Conservation (phyloP, 1,139 yeast species). For the Sugiyamaella japonica region DNA sequence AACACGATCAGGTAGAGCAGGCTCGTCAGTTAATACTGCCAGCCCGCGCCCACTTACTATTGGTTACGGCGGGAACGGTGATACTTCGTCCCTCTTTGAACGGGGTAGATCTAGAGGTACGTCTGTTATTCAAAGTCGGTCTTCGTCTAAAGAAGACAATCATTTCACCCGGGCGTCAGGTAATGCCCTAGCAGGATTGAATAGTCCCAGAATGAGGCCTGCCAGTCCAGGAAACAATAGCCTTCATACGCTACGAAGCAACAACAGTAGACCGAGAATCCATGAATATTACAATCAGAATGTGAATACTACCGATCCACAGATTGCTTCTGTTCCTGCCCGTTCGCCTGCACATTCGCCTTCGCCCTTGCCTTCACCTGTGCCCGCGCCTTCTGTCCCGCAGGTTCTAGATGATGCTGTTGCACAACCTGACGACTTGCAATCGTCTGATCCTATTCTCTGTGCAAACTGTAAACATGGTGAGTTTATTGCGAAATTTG, state of each 20-base stretch:
- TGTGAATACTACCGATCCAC: not conserved
- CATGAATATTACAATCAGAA: conserved; percentile 6
- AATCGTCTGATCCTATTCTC: conserved; percentile 5
- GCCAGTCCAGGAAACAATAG: conserved; percentile 14
- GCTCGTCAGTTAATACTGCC: conserved; percentile 22
- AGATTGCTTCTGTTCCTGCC: not conserved
- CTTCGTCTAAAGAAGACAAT: conserved; percentile 18
- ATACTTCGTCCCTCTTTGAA: conserved; percentile 7
- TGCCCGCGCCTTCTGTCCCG: conserved; percentile 8
- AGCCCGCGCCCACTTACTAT: conserved; percentile 16
- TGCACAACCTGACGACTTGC: not conserved
- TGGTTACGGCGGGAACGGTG: conserved; percentile 2
- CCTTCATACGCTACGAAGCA: conserved; percentile 5
- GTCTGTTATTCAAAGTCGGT: conserved; percentile 16
- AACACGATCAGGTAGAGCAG: conserved; percentile 22
- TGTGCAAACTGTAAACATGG: conserved; percentile 26
- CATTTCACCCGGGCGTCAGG: conserved; percentile 11
- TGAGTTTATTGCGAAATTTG: conserved; percentile 25
- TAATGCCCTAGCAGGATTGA: conserved; percentile 14
- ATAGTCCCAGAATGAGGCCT: conserved; percentile 17
- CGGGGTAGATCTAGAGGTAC: conserved; percentile 19
- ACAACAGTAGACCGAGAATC: conserved; percentile 7
- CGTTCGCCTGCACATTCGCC: not conserved
- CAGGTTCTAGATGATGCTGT: not conserved
- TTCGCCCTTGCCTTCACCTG: not conserved